Percentiles rank a stretch among this genome's conserved stretches.
Evolutionary conservation across 2,329 filamentous ascomycete genomes (phyloP).

Genomic region (Fusarium haematococcum): DNA sequence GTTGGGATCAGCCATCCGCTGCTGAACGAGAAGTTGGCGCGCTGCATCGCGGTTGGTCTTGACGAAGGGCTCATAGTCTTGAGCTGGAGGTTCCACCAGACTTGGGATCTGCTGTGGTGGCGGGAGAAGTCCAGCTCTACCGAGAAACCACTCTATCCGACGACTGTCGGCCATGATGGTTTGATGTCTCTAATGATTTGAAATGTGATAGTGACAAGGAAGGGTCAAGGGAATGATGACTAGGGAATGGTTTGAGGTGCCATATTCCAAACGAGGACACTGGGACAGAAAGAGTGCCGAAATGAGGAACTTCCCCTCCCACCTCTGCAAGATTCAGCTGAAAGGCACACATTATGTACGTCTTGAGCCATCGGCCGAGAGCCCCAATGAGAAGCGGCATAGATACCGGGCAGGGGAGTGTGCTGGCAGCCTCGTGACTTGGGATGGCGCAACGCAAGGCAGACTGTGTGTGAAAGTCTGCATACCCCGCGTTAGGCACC

Average conservation of each 20-base stretch:
- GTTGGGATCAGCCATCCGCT: background rate
- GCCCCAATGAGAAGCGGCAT: background rate
- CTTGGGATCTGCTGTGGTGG: constrained; percentile 7
- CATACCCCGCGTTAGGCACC: background rate
- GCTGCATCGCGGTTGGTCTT: constrained; percentile 1
- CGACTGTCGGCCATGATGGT: constrained; percentile 5
- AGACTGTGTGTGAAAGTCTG: background rate
- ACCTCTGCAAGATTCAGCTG: background rate
- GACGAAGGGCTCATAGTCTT: constrained; percentile 13
- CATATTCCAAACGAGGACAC: background rate
- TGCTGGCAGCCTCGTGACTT: background rate
- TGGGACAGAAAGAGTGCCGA: background rate
- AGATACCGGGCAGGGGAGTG: background rate
- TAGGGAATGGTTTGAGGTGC: background rate
- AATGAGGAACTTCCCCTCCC: background rate
- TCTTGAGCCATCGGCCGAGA: background rate
- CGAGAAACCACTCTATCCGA: constrained; percentile 23
- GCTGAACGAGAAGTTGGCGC: constrained; percentile 10
- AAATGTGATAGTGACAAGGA: background rate
- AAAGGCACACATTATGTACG: constrained; percentile 2
- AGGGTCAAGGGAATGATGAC: background rate
- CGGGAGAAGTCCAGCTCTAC: constrained; percentile 9
- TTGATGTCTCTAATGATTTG: background rate
- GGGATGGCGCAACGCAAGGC: background rate
- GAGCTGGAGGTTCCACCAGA: constrained; percentile 3